Conservation (phyloP, 768 basidiomycete genomes). For the Neoboletus subvelutipes region DNA sequence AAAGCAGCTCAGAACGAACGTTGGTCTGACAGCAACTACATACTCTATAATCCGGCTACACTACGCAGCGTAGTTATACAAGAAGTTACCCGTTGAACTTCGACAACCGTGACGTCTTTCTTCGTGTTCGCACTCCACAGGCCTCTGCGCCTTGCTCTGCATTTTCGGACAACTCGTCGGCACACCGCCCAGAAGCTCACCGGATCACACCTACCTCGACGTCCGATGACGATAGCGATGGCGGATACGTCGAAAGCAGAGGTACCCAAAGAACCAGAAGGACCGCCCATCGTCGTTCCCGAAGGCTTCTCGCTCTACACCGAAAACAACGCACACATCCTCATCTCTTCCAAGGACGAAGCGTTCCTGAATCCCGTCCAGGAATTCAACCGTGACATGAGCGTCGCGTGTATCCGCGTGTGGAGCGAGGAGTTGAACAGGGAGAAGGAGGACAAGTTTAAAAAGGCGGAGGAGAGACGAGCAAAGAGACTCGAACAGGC, state of each 20-base stretch:
- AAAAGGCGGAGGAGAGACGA: constrained; percentile 48
- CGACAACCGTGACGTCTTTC: constrained; percentile 19
- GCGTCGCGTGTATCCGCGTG: constrained; percentile 83
- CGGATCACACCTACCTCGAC: not conserved
- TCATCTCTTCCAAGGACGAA: constrained; percentile 53
- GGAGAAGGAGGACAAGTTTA: constrained; percentile 64
- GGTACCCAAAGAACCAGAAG: not conserved
- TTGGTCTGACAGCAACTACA: too few species aligned
- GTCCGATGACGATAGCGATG: constrained; percentile 8
- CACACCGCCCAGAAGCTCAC: not conserved
- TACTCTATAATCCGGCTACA: too few species aligned
- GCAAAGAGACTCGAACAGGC: constrained; percentile 34
- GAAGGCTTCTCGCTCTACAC: constrained; percentile 77
- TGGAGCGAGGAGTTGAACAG: constrained; percentile 79
- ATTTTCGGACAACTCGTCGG: constrained; percentile 5
- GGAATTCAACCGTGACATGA: constrained; percentile 95
- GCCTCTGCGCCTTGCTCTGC: constrained; percentile 29
- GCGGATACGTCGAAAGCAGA: not conserved
- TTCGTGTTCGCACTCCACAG: constrained; percentile 18
- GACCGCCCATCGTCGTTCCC: constrained; percentile 48
- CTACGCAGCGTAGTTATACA: not conserved
- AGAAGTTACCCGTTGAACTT: not conserved
- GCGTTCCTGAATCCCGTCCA: constrained; percentile 98
- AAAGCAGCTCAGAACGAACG: too few species aligned
- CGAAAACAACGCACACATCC: constrained; percentile 77